Base-by-base conservation (phyloP, 768 basidiomycete genomes). In the Trametes cinnabarina region DNA sequence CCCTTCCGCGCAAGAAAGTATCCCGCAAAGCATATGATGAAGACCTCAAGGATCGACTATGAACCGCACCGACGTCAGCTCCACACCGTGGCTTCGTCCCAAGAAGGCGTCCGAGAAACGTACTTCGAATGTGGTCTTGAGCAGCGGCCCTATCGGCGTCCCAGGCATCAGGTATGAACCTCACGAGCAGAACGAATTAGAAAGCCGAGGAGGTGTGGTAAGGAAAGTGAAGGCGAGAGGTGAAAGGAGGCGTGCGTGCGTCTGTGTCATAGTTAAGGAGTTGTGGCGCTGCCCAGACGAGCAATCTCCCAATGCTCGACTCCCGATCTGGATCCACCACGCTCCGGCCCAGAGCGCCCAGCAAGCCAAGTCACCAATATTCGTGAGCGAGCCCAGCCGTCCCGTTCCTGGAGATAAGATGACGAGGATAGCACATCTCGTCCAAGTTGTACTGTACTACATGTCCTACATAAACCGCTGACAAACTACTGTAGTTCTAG, bases 1-100 rank as follows among this genome's bases (percentile, higher is more conserved):
- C 90, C 91, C 26, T 79, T 79, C 53, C 78, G 72, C 1, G 95
- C 92, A 37, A 98, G 85, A 23, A 86, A 75, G 69, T 90, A 93
- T 1, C 94, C 94, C 0, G 90, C 87, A 3, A 91, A 67, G 75
- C 92, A 95, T 57, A 94, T 76, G 41, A 96, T 63, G 68, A 94
- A 90, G 42, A 97, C 94, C 73, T 96, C 86, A 28, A 91, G 76
- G 60, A 96, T 94, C 9, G 92, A 92, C 92, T 95, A 50, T 17
- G 32, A 43, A 15, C 1, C 37, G 3, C 4, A 4, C 41, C 28
- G n/a, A 37, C 25, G 55, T 55, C 32, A 46, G 28, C 20, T 15
- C 17, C 35, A 11, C 14, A 22, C 15, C n/a, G 23, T 23, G 10
- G 26, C 15, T 41, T 7, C 17, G 23, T 19, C 20, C 1, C 15